Base-by-base conservation (phyloP, 2,329 filamentous ascomycete genomes). In the Colletotrichum tofieldiae region DNA sequence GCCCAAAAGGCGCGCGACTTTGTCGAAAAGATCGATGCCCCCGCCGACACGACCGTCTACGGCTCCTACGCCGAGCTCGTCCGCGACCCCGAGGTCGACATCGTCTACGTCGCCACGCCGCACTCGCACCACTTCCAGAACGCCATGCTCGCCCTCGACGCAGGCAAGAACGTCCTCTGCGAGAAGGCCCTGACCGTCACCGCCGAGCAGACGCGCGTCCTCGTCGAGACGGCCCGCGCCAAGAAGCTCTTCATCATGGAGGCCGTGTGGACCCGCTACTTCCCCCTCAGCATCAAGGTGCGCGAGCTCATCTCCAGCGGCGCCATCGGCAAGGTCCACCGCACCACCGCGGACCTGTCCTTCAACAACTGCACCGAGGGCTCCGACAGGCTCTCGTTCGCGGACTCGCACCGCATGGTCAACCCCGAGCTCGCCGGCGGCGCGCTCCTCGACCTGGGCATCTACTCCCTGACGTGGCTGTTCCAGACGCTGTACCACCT, bases 81-180 rank as follows among this genome's bases (percentile, higher is more conserved):
- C 35, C 88, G 89, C 62, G 94, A 97, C 80, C 85, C 92, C 8
- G 89, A 94, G 77, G 89, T 97, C 75, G 93, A 97, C 81, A 93
- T 97, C 77, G 84, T 98, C 83, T 98, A 97, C 82, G 90, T 98
- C 67, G 94, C 94, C 32, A 97, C 95, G 5, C 95, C 95, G 20
- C 95, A 97, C 84, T 95, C 93, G 77, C 95, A 97, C 82, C 95
- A 98, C 85, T 97, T 95, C 85, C 94, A 97, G 81, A 96, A 98
- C 83, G 89, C 91, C 75, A 94, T 95, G 90, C 88, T 97, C n/a
- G 93, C 92, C 54, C 87, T 98, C 49, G 89, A 94, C 75, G 93
- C 93, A 9, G 93, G 94, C 78, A 98, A 97, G 87, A 89, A 96
- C 77, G 94, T 98, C 39, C 89, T 98, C 43, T 97, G 94, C 82